These are phyloP conservation scores for Chlamydomonas schloesseri DNA, from an alignment of 139 green algal species.

Conservation along the genomic window DNA sequence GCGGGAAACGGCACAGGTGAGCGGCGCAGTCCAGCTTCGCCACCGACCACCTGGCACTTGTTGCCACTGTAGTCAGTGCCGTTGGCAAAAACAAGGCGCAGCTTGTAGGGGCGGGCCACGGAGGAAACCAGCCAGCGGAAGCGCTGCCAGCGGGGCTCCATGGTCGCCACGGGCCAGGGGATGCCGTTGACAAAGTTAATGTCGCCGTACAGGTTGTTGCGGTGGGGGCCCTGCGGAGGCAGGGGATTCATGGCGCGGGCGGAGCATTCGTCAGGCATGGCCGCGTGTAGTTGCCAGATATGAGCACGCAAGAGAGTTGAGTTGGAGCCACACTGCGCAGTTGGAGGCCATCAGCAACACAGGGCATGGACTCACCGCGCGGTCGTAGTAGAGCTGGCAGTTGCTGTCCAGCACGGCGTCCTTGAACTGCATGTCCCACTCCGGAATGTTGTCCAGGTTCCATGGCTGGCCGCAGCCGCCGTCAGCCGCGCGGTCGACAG, in stretches of 20 bases:
- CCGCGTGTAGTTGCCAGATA: no score
- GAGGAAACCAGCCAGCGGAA: not conserved
- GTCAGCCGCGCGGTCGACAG: not conserved
- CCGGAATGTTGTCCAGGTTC: conserved; percentile 6
- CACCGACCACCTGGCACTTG: not conserved
- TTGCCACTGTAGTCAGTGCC: not conserved
- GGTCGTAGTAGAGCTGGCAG: not conserved
- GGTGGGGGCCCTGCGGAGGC: no score
- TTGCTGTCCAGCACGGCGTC: not conserved
- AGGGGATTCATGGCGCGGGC: no score
- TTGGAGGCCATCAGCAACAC: no score
- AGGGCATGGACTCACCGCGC: no score
- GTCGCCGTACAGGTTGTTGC: no score
- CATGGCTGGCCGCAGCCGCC: conserved; percentile 16
- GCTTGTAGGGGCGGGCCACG: not conserved
- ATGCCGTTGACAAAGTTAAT: conserved; percentile 16
- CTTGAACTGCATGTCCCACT: conserved; percentile 15
- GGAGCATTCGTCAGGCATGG: no score
- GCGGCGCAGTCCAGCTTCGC: not conserved
- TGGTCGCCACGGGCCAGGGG: conserved; percentile 3
- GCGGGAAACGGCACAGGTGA: not conserved
- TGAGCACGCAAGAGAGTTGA: no score
- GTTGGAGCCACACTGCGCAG: no score
- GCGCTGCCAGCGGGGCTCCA: conserved; percentile 17
- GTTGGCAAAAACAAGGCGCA: not conserved